Base-by-base conservation (phyloP, 2,329 filamentous ascomycete species). In the Alternaria arborescens region DNA sequence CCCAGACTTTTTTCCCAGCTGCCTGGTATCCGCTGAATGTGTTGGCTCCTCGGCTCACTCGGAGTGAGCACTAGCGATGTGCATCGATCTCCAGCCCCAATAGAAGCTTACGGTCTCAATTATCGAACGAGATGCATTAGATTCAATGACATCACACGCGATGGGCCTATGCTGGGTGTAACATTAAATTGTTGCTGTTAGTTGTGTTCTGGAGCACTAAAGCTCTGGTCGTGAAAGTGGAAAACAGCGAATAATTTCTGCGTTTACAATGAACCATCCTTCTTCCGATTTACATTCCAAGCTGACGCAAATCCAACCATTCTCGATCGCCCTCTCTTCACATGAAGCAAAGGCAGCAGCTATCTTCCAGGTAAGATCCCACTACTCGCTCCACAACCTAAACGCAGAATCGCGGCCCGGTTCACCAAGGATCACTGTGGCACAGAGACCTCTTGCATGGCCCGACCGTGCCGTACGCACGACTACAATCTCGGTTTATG, bases 381-480 rank as follows among this genome's bases (percentile, higher is more conserved):
- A 36, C 12, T 14, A 12, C 32, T 12, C 32, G 32, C 12, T 36
- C 14, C 12, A 7, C 32, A 36, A 10, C 12, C 32, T 6, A 36
- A 36, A 48, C 11, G 20, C 28, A 34, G 28, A 34, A 20, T 32
- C 44, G 30, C 44, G 44, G 44, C 7, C 30, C 26, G 32, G 44
- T 47, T 32, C 28, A 10, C 28, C 20, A 32, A 26, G 11, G n/a
- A 48, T 48, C 11, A 11, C 28, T 16, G 28, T 48, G 18, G 20
- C 46, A 34, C 44, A 48, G 14, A 48, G 44, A 48, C 28, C 44
- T 34, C 44, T 48, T 48, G 44, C 44, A 34, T 48, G 44, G 28
- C 28, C 44, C 44, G 18, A 48, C 44, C 16, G 44, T 16, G 44
- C 44, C 44, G n/a, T 48, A 48, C 28, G 28, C 44, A 28, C 20